A percentile compares a stretch with the other conserved stretches of the same genome.
These are phyloP conservation scores for Combretum micranthum DNA, from an alignment of 345 rosid species.

Conservation along the genomic window DNA sequence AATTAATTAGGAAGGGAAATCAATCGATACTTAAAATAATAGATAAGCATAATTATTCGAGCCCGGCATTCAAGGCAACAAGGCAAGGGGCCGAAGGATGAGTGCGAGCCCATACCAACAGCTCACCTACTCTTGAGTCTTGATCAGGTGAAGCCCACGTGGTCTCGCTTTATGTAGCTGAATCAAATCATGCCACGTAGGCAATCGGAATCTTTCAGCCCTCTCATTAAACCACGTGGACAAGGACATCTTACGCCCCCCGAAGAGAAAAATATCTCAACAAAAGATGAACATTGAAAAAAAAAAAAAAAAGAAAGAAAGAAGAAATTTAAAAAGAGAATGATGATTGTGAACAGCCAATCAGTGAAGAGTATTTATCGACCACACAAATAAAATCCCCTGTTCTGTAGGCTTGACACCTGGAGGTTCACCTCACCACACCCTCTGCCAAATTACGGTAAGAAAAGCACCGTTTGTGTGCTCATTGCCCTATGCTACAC, in stretches of 20 bases:
- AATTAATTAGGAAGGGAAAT: too few species aligned
- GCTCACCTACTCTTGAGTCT: background rate
- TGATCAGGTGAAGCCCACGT: conserved; percentile 13
- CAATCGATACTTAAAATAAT: too few species aligned
- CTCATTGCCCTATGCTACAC: background rate
- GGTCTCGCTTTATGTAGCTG: conserved; percentile 1
- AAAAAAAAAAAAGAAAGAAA: too few species aligned
- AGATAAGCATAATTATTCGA: too few species aligned
- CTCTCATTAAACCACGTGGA: conserved; percentile 11
- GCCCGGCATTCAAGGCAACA: too few species aligned
- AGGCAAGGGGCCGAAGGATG: too few species aligned
- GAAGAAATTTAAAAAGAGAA: too few species aligned
- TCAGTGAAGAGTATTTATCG: background rate
- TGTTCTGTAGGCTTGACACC: conserved; percentile 21
- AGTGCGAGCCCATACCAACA: too few species aligned
- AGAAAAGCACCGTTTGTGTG: background rate
- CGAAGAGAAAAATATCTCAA: background rate
- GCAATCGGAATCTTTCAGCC: conserved; percentile 20
- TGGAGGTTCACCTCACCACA: conserved; percentile 29
- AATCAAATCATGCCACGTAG: conserved; percentile 14
- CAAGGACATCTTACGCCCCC: conserved; percentile 7
- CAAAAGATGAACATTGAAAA: conserved; percentile 6
- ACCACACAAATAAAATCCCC: conserved; percentile 8
- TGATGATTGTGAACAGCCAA: background rate
- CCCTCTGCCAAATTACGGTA: background rate